These are phyloP conservation scores for Lactifluus piperatus DNA, from an alignment of 768 basidiomycete genomes.

Conservation along the genomic window DNA sequence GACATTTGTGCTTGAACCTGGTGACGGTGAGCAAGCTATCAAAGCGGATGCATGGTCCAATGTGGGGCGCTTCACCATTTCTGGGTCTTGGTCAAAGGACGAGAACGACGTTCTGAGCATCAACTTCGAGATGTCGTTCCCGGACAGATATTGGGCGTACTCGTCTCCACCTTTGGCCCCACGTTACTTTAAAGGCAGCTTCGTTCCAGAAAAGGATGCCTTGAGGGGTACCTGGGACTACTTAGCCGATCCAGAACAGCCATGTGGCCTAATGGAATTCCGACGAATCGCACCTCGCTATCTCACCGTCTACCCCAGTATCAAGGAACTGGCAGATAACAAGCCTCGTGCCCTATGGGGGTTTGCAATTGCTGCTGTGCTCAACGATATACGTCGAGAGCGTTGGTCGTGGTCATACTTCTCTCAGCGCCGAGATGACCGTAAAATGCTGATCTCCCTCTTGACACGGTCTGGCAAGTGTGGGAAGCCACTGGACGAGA, in stretches of 20 bases:
- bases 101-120: constrained; percentile 14
- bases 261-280: constrained; percentile 19
- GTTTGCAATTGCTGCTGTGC: constrained; percentile 25
- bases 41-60: constrained; percentile 9
- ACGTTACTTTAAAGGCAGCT: background rate
- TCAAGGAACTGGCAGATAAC: constrained; percentile 21
- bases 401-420: constrained; percentile 28
- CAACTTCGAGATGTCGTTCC: constrained; percentile 16
- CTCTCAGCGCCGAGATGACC: constrained; percentile 24
- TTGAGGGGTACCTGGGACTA: constrained; percentile 4
- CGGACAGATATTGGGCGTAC: background rate
- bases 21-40: constrained; percentile 1
- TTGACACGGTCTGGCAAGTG: constrained; percentile 20
- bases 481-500: constrained; percentile 16
- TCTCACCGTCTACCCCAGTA: constrained; percentile 23
- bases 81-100: constrained; percentile 15
- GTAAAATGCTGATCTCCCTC: constrained; percentile 24
- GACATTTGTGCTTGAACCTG: constrained; percentile 7
- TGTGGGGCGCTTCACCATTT: constrained; percentile 14
- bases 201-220: constrained; percentile 2
- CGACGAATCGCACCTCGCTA: constrained; percentile 22
- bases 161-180: background rate
- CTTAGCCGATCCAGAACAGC: background rate
- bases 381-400: constrained; percentile 20
- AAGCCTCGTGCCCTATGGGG: constrained; percentile 27